Evolutionary conservation across 2,329 filamentous ascomycete species (phyloP).

Genomic region (Penicillium aurantiogriseum): DNA sequence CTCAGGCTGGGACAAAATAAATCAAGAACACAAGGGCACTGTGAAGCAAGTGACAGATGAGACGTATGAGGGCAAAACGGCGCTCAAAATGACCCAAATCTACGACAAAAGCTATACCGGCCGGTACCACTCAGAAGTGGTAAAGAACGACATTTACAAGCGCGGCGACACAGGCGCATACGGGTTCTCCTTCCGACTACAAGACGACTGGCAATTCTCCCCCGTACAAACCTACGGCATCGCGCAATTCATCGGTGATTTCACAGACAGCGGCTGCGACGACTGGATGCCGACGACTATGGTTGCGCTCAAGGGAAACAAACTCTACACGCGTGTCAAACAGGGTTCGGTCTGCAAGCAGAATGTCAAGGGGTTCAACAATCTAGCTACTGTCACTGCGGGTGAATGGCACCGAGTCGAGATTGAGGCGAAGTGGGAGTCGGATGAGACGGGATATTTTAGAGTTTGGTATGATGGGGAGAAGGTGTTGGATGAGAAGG

Average conservation of each 20-base stretch:
- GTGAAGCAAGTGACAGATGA: constrained; percentile 46
- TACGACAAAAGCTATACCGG: constrained; percentile 45
- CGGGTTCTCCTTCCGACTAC: constrained; percentile 53
- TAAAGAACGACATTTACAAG: constrained; percentile 46
- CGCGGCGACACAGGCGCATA: constrained; percentile 50
- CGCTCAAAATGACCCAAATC: constrained; percentile 45
- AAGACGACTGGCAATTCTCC: constrained; percentile 48
- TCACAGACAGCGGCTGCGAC: constrained; percentile 45
- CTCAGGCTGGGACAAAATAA: constrained; percentile 43
- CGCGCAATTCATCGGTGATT: constrained; percentile 54
- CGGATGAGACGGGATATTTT: constrained; percentile 46
- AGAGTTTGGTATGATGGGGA: constrained; percentile 51
- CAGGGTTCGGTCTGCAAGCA: constrained; percentile 41
- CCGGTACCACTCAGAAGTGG: constrained; percentile 53
- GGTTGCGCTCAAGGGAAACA: constrained; percentile 48
- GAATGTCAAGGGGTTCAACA: constrained; percentile 31
- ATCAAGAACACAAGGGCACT: constrained; percentile 45
- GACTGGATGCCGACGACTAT: constrained; percentile 52
- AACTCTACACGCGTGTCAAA: constrained; percentile 47
- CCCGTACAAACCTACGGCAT: constrained; percentile 49
- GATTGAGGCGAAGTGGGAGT: constrained; percentile 49
- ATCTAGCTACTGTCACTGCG: constrained; percentile 41
- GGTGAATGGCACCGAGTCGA: constrained; percentile 51
- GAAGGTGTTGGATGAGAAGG: constrained; percentile 44
- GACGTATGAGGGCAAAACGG: constrained; percentile 38